Percentiles rank a stretch among this genome's conserved stretches.
Evolutionary conservation across 345 rosid species (phyloP).

Genomic region (Euphorbia pulcherrima): DNA sequence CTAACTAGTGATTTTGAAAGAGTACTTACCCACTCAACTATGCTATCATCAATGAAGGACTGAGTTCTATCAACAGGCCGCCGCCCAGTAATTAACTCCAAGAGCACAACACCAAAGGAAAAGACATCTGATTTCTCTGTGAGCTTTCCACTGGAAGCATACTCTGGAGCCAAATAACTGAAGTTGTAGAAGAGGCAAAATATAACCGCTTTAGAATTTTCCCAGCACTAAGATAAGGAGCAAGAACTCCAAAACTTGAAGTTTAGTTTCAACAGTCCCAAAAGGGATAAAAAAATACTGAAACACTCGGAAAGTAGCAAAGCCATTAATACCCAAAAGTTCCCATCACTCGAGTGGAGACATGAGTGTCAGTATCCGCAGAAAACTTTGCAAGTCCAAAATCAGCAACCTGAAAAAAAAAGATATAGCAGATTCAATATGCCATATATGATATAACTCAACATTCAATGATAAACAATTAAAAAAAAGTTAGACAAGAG

Average conservation of each 20-base stretch:
- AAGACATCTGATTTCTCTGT: constrained; percentile 32
- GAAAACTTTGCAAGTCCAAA: constrained; percentile 29
- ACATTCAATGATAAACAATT: not conserved
- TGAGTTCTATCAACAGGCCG: constrained; percentile 27
- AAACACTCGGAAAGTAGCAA: not conserved
- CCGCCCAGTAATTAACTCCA: constrained; percentile 26
- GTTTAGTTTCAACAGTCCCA: not conserved
- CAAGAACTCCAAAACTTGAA: not conserved
- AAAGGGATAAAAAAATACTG: not conserved
- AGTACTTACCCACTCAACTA: constrained; percentile 29
- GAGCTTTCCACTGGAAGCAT: constrained; percentile 31
- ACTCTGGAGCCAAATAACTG: constrained; percentile 36
- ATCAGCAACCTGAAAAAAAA: constrained; percentile 24
- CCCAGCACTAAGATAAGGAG: not conserved
- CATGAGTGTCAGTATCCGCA: constrained; percentile 27
- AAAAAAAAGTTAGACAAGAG: not conserved
- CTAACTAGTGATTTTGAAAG: not conserved
- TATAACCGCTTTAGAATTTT: not conserved
- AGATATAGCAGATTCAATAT: not conserved
- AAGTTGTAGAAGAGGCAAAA: not conserved
- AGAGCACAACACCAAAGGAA: constrained; percentile 35
- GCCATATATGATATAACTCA: not conserved
- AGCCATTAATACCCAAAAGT: constrained; percentile 25
- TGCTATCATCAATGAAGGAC: constrained; percentile 20
- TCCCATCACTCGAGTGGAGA: constrained; percentile 33